A percentile compares a stretch with the other conserved stretches of the same genome.
Evolutionary conservation across 2,329 filamentous ascomycete genomes (phyloP).

Genomic region (Fusarium sp.): DNA sequence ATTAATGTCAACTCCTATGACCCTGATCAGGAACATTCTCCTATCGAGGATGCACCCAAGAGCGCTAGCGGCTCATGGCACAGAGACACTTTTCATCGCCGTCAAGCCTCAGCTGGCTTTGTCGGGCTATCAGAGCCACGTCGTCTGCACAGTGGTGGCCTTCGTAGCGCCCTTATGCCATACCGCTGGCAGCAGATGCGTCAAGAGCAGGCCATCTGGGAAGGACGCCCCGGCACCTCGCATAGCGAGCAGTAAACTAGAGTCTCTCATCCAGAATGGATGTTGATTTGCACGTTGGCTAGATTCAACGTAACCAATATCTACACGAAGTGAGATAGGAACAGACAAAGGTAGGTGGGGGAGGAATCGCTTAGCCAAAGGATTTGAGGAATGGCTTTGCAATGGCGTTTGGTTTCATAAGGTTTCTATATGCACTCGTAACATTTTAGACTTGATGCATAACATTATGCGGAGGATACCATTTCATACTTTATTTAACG

Average conservation of each 20-base stretch:
- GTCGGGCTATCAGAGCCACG: conserved; percentile 43
- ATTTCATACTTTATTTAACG: conserved; percentile 37
- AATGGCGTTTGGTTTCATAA: conserved; percentile 34
- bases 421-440: conserved; percentile 26
- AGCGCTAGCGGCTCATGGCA: conserved; percentile 33
- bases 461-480: conserved; percentile 35
- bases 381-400: conserved; percentile 21
- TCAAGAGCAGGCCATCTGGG: conserved; percentile 36
- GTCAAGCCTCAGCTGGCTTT: conserved; percentile 43
- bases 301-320: neutral
- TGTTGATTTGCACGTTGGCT: conserved; percentile 6
- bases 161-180: conserved; percentile 44
- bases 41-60: conserved; percentile 36
- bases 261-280: neutral
- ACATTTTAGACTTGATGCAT: conserved; percentile 31
- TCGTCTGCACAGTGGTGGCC: conserved; percentile 41
- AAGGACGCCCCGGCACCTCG: conserved; percentile 42
- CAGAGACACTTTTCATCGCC: conserved; percentile 30
- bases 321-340: conserved; percentile 8
- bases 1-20: conserved; percentile 30
- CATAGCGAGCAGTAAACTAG: conserved; percentile 39
- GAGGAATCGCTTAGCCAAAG: conserved; percentile 18
- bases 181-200: conserved; percentile 44
- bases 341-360: conserved; percentile 5
- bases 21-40: conserved; percentile 35